Conservation (phyloP, 257 asterid genomes). For the Nicotiana benthamiana region DNA sequence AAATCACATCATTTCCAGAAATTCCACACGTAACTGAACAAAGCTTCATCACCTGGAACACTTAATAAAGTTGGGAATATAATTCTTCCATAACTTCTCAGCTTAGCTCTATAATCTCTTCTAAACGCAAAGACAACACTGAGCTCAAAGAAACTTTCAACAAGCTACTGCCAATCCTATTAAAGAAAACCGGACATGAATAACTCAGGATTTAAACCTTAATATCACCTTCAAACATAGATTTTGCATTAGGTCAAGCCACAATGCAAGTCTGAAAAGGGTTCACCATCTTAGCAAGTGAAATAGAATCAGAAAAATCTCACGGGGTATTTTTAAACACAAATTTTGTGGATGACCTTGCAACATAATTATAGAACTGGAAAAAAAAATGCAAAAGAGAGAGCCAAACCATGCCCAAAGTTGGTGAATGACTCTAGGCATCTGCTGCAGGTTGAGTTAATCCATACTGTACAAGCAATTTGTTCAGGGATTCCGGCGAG, state of each 20-base stretch:
- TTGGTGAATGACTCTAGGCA: background rate
- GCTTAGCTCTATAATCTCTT: background rate
- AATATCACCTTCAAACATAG: background rate
- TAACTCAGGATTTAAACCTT: background rate
- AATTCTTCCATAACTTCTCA: background rate
- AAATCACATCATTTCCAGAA: no score
- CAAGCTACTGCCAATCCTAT: background rate
- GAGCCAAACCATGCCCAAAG: background rate
- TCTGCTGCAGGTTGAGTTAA: conserved; percentile 4
- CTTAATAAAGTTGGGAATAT: background rate
- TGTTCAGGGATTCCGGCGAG: conserved; percentile 6
- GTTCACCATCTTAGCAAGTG: background rate
- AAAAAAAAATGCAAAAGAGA: background rate
- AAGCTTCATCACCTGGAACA: background rate
- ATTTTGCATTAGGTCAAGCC: background rate
- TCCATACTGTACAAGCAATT: background rate
- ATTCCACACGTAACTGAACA: no score
- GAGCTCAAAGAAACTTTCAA: background rate
- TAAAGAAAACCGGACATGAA: background rate
- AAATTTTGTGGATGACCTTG: background rate
- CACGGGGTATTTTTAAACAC: background rate
- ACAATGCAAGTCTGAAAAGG: background rate
- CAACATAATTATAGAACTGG: background rate
- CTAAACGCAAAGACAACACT: background rate
- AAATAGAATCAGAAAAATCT: background rate